Evolutionary conservation across 768 basidiomycete species (phyloP), one percentile per base, ranked within the genome.

Genomic region (Leucogyrophana mollusca): DNA sequence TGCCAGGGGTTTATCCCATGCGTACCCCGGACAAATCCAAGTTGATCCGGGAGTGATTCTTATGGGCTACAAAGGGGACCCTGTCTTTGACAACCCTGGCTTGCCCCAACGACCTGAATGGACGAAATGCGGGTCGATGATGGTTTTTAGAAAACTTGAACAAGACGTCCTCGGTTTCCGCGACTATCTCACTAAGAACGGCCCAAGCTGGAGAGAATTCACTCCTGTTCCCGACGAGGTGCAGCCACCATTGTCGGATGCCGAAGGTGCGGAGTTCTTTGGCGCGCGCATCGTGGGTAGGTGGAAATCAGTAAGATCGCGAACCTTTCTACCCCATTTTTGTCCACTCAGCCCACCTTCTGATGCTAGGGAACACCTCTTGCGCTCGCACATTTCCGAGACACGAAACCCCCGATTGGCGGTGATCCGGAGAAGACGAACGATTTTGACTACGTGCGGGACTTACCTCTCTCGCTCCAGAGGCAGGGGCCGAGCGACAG

Each of bases 111-210:
- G 73, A n/a, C 70, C 72, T 1, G 50, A 58, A 7, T 79, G 78
- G 76, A 67, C 69, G 3, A 65, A 64, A 16, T 74, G 79, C 46
- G 78, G 77, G 14, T 75, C 76, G 33, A 78, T 78, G 64, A 66
- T 79, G 23, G 73, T 65, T 4, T 79, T 78, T 67, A 69, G 78
- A 30, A 71, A 76, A 42, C 68, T 80, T 13, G 65, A 73, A 62
- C 78, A 80, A 56, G 60, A 64, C n/a, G 74, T 79, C 5, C 77
- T 74, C 3, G 76, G 80, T 47, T 80, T 78, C 59, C 56, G 77
- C 58, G 54, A 70, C 6, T 78, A 74, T 65, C 57, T 78, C 40
- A 55, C 56, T 14, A 55, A 34, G 39, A 67, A 78, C 53, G 14
- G 50, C 30, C 16, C 27, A 42, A 14, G 23, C 45, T 27, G 47